Conservation (phyloP, 2,329 filamentous ascomycete species). For the Neodidymelliopsis sp. region DNA sequence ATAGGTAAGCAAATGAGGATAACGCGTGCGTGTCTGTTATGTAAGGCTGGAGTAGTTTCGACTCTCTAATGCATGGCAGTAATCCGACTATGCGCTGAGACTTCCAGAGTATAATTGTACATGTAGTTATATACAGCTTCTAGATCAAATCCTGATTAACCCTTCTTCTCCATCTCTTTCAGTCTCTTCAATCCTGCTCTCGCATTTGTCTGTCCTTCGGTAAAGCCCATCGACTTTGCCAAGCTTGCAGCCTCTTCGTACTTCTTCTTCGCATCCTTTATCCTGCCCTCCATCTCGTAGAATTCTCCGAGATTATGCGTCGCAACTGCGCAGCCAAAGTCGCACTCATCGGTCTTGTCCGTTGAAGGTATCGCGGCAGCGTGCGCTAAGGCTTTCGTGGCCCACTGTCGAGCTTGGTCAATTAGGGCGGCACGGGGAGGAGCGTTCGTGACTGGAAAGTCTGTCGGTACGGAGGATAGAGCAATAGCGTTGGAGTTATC, state of each 20-base stretch:
- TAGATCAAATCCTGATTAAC: background rate
- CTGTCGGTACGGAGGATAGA: conserved; percentile 45
- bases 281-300: conserved; percentile 74
- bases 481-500: conserved; percentile 29
- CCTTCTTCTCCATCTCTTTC: conserved; percentile 32
- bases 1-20: too few species aligned
- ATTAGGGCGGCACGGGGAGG: conserved; percentile 69
- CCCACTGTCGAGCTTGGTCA: conserved; percentile 78
- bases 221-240: conserved; percentile 57
- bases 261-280: conserved; percentile 68
- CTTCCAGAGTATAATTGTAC: background rate
- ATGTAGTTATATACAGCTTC: too few species aligned
- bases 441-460: conserved; percentile 47
- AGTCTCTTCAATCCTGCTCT: conserved; percentile 50
- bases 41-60: too few species aligned
- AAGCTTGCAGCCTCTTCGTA: conserved; percentile 74
- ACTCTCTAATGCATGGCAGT: too few species aligned
- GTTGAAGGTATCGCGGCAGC: conserved; percentile 71
- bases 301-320: conserved; percentile 89
- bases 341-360: conserved; percentile 78
- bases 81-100: too few species aligned
- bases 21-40: too few species aligned
- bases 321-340: conserved; percentile 81
- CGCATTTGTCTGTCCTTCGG: conserved; percentile 54
- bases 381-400: conserved; percentile 75